Base-by-base conservation (phyloP, 257 asterid species). In the Capsicum chinense region DNA sequence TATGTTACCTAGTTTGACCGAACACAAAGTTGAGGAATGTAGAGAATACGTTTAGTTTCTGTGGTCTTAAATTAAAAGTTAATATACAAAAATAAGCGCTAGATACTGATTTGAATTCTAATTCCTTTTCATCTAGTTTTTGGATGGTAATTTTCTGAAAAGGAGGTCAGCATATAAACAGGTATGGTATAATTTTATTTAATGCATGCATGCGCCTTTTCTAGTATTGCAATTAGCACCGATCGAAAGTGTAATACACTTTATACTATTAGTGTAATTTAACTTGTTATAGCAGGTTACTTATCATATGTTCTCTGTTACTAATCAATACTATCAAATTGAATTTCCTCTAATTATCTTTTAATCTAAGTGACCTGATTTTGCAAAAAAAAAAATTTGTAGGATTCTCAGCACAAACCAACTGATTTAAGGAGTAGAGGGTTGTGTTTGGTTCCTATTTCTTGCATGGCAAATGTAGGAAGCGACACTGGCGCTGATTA, bases 391-490 rank as follows among this genome's bases (percentile, higher is more conserved):
- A 15, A 26, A 26, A 26, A 0, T 26, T 26, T 12, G 19, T 86
- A 92, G 98, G 95, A 85, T 57, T 82, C 86, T 15, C 91, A 90
- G 33, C 86, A 44, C 48, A 80, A 71, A 79, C 79, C 14, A 7
- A 91, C 86, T 82, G 97, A 93, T 85, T 89, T 95, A 85, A 91
- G 90, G 86, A 94, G 94, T 86, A 88, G 95, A 91, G 99, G 98
- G 63, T 81, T 95, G 85, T 95, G 99, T 82, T 84, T 95, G 88
- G 94, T 95, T 82, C 98, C 99, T 6, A 88, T 91, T 21, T 90
- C 98, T 83, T 94, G 92, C 91, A 94, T 94, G 42, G 95, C 91
- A 81, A 87, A 89, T 33, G 91, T 94, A 1, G 97, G 91, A 83
- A 87, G 82, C n/a, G 97, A 92, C 0, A 85, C 86, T 17, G 97